Evolutionary conservation across 352 stramenopile genomes (phyloP), one percentile per base, ranked within the genome.

Genomic region (Pythium sukuiense): DNA sequence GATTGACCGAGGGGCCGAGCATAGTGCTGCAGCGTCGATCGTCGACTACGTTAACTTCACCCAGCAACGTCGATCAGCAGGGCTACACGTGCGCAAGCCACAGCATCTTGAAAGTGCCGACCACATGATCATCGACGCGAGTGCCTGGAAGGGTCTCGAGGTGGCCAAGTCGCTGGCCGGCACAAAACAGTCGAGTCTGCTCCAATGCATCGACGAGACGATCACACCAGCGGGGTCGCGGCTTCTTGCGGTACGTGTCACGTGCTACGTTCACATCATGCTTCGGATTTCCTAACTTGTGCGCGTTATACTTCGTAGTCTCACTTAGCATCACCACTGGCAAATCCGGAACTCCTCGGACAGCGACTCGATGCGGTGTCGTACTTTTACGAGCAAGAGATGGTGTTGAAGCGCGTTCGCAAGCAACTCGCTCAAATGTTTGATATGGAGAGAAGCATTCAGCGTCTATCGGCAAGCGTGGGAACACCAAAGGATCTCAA

Each of bases 81-180:
- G 41, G 20, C 59, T 74, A 11, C 64, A 83, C 18, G 71, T 88
- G 18, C 63, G 71, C 2, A 58, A 64, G 26, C 81, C 81, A 13
- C 61, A 86, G 54, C 80, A 90, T 58, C 71, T 92, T 26, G 79
- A 89, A 58, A 85, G 72, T 26, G 83, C 76, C 0, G 78, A 89
- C 52, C 80, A 89, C 61, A 93, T 93, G 84, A 85, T 93, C 62
- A 91, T 93, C 46, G 84, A 93, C 45, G 61, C 77, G 0, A 93
- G 84, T 27, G 84, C 84, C 6, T 93, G 84, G 84, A 79, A 79
- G 63, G 77, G 80, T 0, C 79, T 93, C 2, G 84, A 93, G 33
- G 64, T 93, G n/a, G 66, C 77, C 0, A 90, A 88, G 59, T 88
- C 78, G 14, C 65, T 87, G 2, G 72, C 67, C 27, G 82, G 77